Conservation (phyloP, 495 filamentous ascomycete genomes). For the Lasiosphaeriaceae sp. region DNA sequence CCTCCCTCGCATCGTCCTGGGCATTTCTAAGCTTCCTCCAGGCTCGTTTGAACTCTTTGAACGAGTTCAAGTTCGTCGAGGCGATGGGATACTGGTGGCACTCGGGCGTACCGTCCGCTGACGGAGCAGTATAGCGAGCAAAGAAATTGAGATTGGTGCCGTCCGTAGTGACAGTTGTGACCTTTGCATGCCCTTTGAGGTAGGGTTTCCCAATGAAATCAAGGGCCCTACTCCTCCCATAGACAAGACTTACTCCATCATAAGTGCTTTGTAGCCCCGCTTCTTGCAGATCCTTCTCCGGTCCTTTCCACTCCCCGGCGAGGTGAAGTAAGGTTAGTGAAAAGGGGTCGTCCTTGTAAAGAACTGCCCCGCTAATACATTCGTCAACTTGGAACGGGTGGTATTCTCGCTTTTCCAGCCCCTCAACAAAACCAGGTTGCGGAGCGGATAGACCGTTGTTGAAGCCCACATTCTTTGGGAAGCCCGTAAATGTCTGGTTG, state of each 20-base stretch:
- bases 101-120: conserved; percentile 15
- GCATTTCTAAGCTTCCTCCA: conserved; percentile 14
- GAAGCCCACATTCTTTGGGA: conserved; percentile 28
- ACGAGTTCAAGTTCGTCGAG: conserved; percentile 18
- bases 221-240: conserved; percentile 1
- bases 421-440: no score
- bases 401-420: no score
- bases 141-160: conserved; percentile 24
- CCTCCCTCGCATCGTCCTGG: conserved; percentile 10
- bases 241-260: conserved; percentile 23
- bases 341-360: conserved; percentile 19
- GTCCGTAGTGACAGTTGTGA: conserved; percentile 29
- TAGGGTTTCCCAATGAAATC: conserved; percentile 6
- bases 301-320: conserved; percentile 21
- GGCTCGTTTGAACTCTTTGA: conserved; percentile 14
- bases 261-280: conserved; percentile 18
- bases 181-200: no score
- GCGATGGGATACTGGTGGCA: conserved; percentile 26
- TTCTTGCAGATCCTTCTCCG: conserved; percentile 16
- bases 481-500: conserved; percentile 27
- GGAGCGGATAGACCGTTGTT: conserved; percentile 29
- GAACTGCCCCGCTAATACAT: conserved; percentile 18
- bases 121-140: conserved; percentile 23
- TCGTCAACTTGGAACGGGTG: conserved; percentile 1
- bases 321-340: conserved; percentile 21